Conservation (phyloP, 1,284 basidiomycete genomes). For the Xerocomus minutiporus region DNA sequence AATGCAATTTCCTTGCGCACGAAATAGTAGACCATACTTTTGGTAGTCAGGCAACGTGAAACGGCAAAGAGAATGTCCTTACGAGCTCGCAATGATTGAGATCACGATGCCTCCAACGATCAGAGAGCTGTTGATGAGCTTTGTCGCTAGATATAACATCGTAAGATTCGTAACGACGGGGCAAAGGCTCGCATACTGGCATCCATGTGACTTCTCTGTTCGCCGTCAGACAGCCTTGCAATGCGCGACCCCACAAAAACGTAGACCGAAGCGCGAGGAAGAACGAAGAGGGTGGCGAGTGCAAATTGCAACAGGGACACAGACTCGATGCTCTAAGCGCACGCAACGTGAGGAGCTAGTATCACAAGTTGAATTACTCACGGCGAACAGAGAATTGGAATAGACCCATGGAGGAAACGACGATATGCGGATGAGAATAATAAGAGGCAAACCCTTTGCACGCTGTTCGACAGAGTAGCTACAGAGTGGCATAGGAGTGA, state of each 20-base stretch:
- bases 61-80: constrained; percentile 26
- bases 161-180: constrained; percentile 8
- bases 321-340: constrained; percentile 59
- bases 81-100: constrained; percentile 62
- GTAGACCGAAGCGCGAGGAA: constrained; percentile 67
- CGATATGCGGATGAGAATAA: constrained; percentile 75
- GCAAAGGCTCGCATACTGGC: constrained; percentile 42
- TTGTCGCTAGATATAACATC: constrained; percentile 44
- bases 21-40: constrained; percentile 59
- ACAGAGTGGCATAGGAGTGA: constrained; percentile 3
- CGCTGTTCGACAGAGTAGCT: constrained; percentile 37
- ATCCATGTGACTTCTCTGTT: constrained; percentile 72
- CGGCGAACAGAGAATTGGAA: constrained; percentile 73
- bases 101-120: constrained; percentile 55
- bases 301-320: constrained; percentile 74
- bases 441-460: constrained; percentile 69
- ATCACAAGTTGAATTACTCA: constrained; percentile 35
- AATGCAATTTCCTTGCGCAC: constrained; percentile 59
- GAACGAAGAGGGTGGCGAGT: constrained; percentile 63
- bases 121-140: constrained; percentile 57
- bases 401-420: constrained; percentile 83
- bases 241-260: constrained; percentile 77
- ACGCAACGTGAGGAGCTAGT: neutral
- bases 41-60: constrained; percentile 7
- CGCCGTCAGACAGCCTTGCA: constrained; percentile 70